Base-by-base conservation (phyloP, 345 rosid species). In the Litchi chinensis region DNA sequence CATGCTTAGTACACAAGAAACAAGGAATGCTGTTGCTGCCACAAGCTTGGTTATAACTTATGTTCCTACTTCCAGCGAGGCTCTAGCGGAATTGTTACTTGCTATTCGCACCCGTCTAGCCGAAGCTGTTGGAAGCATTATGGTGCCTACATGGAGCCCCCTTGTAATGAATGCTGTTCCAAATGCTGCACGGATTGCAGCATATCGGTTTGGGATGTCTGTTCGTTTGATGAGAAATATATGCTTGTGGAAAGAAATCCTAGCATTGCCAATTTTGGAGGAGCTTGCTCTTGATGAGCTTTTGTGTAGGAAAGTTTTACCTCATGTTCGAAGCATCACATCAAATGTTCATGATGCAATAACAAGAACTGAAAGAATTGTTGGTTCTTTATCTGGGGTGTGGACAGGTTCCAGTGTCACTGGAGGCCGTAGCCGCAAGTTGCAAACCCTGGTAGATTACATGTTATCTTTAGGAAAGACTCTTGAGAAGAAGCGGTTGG, bases 181-280 rank as follows among this genome's bases (percentile, higher is more conserved):
- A 52, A 88, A 79, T 82, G 93, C 98, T 57, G 92, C 97, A 68
- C 86, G 85, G 79, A 83, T 91, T 89, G 91, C 92, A 44, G 98
- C 98, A 32, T 96, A 93, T 78, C 86, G 92, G 68, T 96, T 96
- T 85, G 99, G 99, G 48, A 75, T 90, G 83, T 89, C 97, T 65
- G 83, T 96, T 76, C 97, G 98, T 73, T 85, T 96, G 85, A 82
- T 96, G 94, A 91, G 86, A 84, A 96, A 93, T 77, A 91, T 96
- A 71, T 91, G 98, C 83, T 78, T 89, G 87, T 94, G 97, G 99
- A 96, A 91, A 83, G 96, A 93, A 79, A 89, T 94, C 77, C 87
- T 93, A 75, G 93, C 95, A 48, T 82, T 91, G 83, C 85, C 97
- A 75, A 87, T 91, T 85, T 75, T 96, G 48, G 97, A 96, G 87